phyloP scores from a whole-genome alignment of 208 protist species.

The Leishmania lainsoni region DNA sequence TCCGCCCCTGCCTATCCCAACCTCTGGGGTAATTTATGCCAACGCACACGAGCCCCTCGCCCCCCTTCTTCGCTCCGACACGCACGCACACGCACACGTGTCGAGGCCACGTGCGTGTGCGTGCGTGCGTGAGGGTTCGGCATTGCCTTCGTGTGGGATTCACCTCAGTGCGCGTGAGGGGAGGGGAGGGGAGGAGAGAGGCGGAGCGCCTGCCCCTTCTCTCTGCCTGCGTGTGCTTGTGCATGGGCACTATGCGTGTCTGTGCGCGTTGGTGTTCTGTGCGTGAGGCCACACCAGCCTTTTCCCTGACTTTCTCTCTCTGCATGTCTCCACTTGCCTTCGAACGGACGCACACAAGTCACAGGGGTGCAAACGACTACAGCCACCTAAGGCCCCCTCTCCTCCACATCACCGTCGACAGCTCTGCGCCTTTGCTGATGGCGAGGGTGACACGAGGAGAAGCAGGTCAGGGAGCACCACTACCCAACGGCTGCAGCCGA shows the following conservation, averaged over 20 bases:
- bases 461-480: background rate
- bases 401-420: background rate
- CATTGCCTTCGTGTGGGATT: background rate
- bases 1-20: background rate
- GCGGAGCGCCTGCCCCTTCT: background rate
- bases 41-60: background rate
- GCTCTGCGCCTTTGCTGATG: background rate
- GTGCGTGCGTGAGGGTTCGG: background rate
- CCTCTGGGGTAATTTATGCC: background rate
- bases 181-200: too few species aligned
- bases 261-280: background rate
- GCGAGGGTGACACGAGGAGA: background rate
- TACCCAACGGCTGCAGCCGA: background rate
- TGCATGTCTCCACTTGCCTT: background rate
- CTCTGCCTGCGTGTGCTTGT: background rate
- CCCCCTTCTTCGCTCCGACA: background rate
- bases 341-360: background rate
- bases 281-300: background rate
- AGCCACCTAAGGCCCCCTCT: background rate
- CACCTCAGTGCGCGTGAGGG: background rate
- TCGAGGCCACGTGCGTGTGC: background rate
- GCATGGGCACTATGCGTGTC: background rate
- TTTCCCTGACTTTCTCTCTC: background rate
- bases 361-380: background rate
- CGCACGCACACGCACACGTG: background rate